Percentiles rank a stretch among this genome's conserved stretches.
Evolutionary conservation across 139 green algal genomes (phyloP).

Genomic region (Desmodesmus armatus): DNA sequence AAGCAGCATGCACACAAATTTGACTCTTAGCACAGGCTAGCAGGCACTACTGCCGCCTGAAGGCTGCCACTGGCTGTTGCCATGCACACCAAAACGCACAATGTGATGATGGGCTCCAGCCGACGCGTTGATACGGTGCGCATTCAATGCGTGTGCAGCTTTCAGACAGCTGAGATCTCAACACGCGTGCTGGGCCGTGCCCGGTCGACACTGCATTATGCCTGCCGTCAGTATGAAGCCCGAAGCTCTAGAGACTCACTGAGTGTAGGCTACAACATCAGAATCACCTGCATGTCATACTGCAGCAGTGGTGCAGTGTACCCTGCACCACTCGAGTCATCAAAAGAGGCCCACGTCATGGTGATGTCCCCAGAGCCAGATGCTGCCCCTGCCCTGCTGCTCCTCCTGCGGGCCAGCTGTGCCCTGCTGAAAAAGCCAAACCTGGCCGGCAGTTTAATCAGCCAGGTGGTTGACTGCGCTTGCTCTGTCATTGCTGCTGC

Average conservation of each 20-base stretch:
- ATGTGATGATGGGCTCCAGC: no score
- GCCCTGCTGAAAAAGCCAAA: slow-evolving; percentile 25
- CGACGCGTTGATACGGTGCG: no score
- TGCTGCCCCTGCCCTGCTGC: not conserved
- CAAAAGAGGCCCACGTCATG: slow-evolving; percentile 30
- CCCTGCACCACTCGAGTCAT: not conserved
- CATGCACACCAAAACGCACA: no score
- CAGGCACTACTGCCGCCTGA: no score
- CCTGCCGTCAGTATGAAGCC: not conserved
- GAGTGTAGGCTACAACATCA: no score
- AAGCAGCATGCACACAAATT: no score
- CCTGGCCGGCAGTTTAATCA: not conserved
- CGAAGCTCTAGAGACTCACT: no score
- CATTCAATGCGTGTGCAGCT: no score
- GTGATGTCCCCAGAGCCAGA: not conserved
- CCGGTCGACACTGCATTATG: not conserved
- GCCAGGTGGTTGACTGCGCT: not conserved
- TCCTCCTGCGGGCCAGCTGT: not conserved
- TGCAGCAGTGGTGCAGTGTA: slow-evolving; percentile 1
- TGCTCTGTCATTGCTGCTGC: not conserved
- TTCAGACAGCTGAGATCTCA: no score
- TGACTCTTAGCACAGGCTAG: no score
- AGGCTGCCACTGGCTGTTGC: no score
- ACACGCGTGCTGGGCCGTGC: no score
- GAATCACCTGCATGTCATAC: slow-evolving; percentile 20